These are phyloP conservation scores for Colletotrichum sp. DNA, from an alignment of 2,329 filamentous ascomycete genomes.

Conservation along the genomic window DNA sequence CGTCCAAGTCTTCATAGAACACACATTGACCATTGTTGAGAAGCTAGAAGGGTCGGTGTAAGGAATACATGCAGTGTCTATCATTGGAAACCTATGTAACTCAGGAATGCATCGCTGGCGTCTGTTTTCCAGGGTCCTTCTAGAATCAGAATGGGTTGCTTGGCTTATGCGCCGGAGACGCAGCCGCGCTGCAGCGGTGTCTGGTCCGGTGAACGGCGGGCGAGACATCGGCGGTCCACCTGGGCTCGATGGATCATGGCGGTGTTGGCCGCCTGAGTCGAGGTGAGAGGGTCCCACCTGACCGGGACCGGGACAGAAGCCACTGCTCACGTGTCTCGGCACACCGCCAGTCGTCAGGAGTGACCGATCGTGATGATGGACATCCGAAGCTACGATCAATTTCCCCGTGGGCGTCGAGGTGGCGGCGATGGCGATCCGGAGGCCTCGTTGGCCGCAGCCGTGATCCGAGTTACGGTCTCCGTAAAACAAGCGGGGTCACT, in stretches of 20 bases:
- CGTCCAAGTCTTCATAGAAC: slow-evolving; percentile 14
- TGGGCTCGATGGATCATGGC: background rate
- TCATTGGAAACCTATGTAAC: background rate
- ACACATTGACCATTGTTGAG: slow-evolving; percentile 20
- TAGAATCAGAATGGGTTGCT: background rate
- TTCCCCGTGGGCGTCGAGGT: background rate
- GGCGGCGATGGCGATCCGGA: background rate
- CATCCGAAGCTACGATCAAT: background rate
- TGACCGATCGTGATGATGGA: background rate
- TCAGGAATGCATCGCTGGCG: background rate
- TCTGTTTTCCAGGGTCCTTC: background rate
- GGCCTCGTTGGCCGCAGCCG: background rate
- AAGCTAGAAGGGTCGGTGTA: background rate
- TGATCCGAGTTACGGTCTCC: background rate
- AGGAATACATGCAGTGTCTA: background rate
- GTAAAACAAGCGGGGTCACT: background rate
- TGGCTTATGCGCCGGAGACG: slow-evolving; percentile 6
- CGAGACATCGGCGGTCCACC: background rate
- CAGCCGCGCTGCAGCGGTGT: background rate
- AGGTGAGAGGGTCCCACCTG: background rate
- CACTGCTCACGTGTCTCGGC: slow-evolving; percentile 13
- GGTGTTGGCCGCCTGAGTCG: background rate
- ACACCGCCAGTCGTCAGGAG: slow-evolving; percentile 18
- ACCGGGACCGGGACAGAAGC: slow-evolving; percentile 14
- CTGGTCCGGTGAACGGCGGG: background rate